Base-by-base conservation (phyloP, 305 asterid genomes). In the Fraxinus latifolia region DNA sequence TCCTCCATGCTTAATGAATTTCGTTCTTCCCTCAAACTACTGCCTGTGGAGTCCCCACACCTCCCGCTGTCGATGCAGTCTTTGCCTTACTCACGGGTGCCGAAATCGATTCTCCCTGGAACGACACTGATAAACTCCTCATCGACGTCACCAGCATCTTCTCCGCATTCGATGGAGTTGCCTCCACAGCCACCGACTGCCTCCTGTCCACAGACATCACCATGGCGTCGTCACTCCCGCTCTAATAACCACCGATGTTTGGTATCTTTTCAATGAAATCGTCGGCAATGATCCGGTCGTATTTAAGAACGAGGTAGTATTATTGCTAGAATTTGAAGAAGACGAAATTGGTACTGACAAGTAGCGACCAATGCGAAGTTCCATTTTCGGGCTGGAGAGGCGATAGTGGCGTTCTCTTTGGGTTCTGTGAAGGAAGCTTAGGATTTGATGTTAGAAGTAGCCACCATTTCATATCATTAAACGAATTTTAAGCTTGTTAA, bases 71-170 rank as follows among this genome's bases (percentile, higher is more conserved):
- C n/a, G n/a, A n/a, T n/a, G n/a, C 68, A 11, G 89, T 81, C 86
- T 92, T 93, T 27, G 83, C 91, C 85, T 89, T 91, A 87, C 92
- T 87, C 85, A 83, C 85, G 50, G 92, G 88, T 58, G 85, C 34
- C 9, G 93, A 84, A 71, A 88, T 89, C 85, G 98, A 86, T 70
- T 91, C 91, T 65, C 98, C 97, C 88, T 93, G 98, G 89, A 95
- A 93, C 62, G 98, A 93, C 32, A 91, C 97, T 0, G 98, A 91
- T 37, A 90, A 84, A 79, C 95, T 91, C 89, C 95, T 87, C 79
- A 89, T 86, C 14, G 98, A 91, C 78, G 87, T 83, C 87, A 87
- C 85, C 85, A 92, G 82, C 87, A 88, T 76, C 89, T 82, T 91
- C 76, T 89, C 92, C 5, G 91, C 92, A 81, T 68, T 83, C 23